A percentile compares a stretch with the other conserved stretches of the same genome.
phyloP scores from a whole-genome alignment of 495 filamentous ascomycete genomes.

The Xylaria castorea region DNA sequence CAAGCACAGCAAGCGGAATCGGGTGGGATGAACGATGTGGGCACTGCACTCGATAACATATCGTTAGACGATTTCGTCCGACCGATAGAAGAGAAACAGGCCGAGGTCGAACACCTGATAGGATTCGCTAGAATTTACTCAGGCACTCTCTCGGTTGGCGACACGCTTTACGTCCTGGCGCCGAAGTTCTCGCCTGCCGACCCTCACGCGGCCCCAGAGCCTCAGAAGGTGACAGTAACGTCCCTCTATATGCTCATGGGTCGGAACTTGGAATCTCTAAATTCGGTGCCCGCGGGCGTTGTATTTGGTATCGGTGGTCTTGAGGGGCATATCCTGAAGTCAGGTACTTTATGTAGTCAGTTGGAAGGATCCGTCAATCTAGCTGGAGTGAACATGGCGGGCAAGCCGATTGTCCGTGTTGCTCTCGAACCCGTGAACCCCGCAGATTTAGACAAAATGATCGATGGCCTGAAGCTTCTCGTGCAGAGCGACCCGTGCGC shows the following conservation, averaged over 20 bases:
- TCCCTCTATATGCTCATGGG: slow-evolving; percentile 97
- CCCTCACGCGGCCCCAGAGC: slow-evolving; percentile 77
- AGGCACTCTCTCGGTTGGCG: slow-evolving; percentile 85
- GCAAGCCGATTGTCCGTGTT: slow-evolving; percentile 91
- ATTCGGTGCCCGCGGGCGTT: slow-evolving; percentile 87
- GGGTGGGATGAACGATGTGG: slow-evolving; percentile 39
- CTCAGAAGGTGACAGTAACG: slow-evolving; percentile 82
- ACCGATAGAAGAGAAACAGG: slow-evolving; percentile 60
- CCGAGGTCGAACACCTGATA: slow-evolving; percentile 85
- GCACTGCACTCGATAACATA: slow-evolving; percentile 43
- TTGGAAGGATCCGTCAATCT: slow-evolving; percentile 90
- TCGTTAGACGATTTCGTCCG: slow-evolving; percentile 58
- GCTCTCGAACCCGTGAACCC: slow-evolving; percentile 91
- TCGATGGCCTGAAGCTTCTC: slow-evolving; percentile 82
- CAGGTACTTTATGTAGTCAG: slow-evolving; percentile 90
- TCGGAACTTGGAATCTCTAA: slow-evolving; percentile 79
- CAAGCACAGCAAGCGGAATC: slow-evolving; percentile 61
- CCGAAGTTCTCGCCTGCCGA: slow-evolving; percentile 89
- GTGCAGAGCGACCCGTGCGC: slow-evolving; percentile 96
- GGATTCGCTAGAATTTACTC: slow-evolving; percentile 95
- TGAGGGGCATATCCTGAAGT: slow-evolving; percentile 90
- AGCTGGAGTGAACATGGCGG: slow-evolving; percentile 79
- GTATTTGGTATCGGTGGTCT: slow-evolving; percentile 96
- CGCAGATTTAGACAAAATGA: slow-evolving; percentile 90
- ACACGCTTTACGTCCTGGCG: slow-evolving; percentile 85